Evolutionary conservation across 305 asterid genomes (phyloP).

Genomic region (Fraxinus albicans): DNA sequence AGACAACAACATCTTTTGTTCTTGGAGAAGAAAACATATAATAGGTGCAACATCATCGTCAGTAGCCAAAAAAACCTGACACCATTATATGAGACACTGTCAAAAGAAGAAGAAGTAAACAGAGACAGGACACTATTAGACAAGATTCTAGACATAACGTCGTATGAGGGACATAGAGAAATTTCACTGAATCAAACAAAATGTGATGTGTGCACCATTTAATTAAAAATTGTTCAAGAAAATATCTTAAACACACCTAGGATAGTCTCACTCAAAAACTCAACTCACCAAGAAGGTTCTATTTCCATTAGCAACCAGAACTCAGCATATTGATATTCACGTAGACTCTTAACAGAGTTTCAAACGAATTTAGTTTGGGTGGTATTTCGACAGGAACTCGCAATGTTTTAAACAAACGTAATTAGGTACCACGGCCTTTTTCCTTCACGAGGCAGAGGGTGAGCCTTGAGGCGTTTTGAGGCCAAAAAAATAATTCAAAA

Average conservation of each 20-base stretch:
- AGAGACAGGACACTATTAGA: background rate
- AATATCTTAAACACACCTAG: background rate
- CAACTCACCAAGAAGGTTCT: constrained; percentile 14
- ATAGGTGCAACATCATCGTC: constrained; percentile 72
- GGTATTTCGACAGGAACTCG: background rate
- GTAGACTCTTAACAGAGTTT: background rate
- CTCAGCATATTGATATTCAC: background rate
- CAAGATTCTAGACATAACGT: constrained; percentile 4
- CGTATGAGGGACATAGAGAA: background rate
- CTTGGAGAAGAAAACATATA: constrained; percentile 83
- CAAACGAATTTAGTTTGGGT: background rate
- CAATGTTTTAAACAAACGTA: background rate
- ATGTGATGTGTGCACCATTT: constrained; percentile 1
- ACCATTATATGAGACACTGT: constrained; percentile 23
- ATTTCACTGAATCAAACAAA: background rate
- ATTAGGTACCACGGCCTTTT: background rate
- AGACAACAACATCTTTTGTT: constrained; percentile 69
- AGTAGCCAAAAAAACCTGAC: constrained; percentile 84
- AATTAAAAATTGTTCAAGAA: constrained; percentile 1
- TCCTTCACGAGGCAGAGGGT: background rate
- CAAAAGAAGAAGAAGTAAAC: constrained; percentile 14
- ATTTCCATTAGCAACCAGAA: constrained; percentile 16
- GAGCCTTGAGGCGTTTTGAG: background rate
- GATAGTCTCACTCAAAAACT: constrained; percentile 9
- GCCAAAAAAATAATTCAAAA: background rate